These are phyloP conservation scores for Entelexis paramagnoliae DNA, from an alignment of 1,139 yeast species.

Conservation along the genomic window DNA sequence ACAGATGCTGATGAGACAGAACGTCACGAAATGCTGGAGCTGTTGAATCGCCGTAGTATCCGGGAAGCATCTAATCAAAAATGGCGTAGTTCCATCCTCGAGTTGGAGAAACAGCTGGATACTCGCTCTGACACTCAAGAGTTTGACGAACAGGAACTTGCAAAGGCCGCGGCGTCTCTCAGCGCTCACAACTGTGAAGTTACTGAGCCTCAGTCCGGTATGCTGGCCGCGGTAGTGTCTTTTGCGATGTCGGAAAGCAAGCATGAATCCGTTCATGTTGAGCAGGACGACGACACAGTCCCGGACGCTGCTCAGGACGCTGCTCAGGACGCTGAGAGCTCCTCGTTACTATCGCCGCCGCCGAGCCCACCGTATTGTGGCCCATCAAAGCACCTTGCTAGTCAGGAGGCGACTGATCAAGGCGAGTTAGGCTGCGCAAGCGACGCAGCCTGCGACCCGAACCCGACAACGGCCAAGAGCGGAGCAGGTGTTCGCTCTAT, in stretches of 20 bases:
- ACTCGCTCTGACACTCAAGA: neutral
- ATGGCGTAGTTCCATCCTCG: neutral
- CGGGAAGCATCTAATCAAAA: neutral
- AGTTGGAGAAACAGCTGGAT: neutral
- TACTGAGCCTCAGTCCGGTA: neutral
- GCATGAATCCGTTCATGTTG: neutral
- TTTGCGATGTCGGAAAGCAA: neutral
- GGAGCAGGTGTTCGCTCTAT: too few relatives aligned
- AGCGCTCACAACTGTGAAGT: neutral
- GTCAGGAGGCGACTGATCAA: neutral
- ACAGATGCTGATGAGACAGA: conserved; percentile 7
- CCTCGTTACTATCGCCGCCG: conserved; percentile 9
- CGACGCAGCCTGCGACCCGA: too few relatives aligned
- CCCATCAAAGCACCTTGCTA: neutral
- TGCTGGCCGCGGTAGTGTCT: neutral
- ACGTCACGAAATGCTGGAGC: conserved; percentile 7
- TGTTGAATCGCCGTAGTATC: conserved; percentile 1
- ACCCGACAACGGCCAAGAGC: too few relatives aligned
- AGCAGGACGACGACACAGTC: neutral
- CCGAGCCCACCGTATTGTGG: neutral
- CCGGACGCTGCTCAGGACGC: neutral
- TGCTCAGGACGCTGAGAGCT: neutral
- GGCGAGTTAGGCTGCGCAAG: too few relatives aligned
- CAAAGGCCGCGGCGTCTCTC: neutral
- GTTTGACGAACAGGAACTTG: neutral